Base-by-base conservation (phyloP, 768 basidiomycete genomes). In the Mycena crocata region DNA sequence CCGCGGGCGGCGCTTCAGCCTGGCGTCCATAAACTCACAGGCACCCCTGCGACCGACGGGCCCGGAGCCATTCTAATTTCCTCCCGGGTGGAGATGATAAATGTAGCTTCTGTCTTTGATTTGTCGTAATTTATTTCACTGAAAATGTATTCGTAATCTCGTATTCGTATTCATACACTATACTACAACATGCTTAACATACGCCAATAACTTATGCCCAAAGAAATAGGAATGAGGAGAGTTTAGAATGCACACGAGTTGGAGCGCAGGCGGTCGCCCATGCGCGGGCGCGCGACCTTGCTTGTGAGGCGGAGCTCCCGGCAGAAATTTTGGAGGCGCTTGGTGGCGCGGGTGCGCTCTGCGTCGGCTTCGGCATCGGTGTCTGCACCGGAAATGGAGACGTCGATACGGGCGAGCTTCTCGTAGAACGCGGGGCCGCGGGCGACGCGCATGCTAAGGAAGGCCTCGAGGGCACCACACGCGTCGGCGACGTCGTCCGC, bases 401-500 rank as follows among this genome's bases (percentile, higher is more conserved):
- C 83, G 64, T 86, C 81, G 62, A 89, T 86, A 48, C 81, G 75
- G 44, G 78, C 71, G 58, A 89, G 76, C 69, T 84, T 84, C 45
- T 85, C 75, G 74, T 84, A 88, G 72, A 89, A 86, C 50, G 78
- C 72, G 46, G 82, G 76, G 17, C 82, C 84, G 32, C 84, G 83
- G 67, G 85, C 83, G 21, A 84, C 82, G 44, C 87, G 85, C 37
- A 86, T 67, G 52, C 77, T 81, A 52, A 90, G 80, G 77, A 90
- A 89, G 44, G 85, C 84, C 65, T 86, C 84, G 24, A 90, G 78
- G 2, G 86, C 86, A 5, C 79, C 71, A 72, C 89, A 89, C 31
- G 87, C 81, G 66, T 90, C 89, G n/a, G 85, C 83, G 13, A 89
- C 84, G 70, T 90, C 89, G 67, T 89, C 88, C 62, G 85, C 85